These are phyloP conservation scores for Bocquillonia castaneifolia DNA, from an alignment of 441 rosid species.

Conservation along the genomic window DNA sequence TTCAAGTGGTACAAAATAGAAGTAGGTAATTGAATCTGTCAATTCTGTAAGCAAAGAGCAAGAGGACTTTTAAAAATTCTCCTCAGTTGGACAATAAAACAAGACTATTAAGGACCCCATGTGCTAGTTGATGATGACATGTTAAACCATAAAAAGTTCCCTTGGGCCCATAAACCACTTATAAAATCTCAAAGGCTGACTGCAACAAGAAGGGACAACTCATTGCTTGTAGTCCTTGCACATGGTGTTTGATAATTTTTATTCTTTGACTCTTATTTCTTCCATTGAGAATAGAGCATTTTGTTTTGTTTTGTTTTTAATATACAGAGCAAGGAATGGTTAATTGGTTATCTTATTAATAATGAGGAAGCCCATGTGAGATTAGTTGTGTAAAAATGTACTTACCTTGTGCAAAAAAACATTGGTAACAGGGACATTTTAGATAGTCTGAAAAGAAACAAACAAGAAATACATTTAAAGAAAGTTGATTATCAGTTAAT, in stretches of 20 bases:
- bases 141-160: constrained; percentile 18
- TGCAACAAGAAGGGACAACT: constrained; percentile 24
- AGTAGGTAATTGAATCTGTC: constrained; percentile 11
- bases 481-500: constrained; percentile 15
- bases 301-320: neutral
- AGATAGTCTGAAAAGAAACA: constrained; percentile 13
- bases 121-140: constrained; percentile 31
- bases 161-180: constrained; percentile 31
- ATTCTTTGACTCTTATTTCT: too few relatives aligned
- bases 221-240: constrained; percentile 30
- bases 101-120: constrained; percentile 30
- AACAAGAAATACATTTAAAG: constrained; percentile 23
- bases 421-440: constrained; percentile 8
- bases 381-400: constrained; percentile 9
- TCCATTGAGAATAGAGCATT: neutral
- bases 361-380: constrained; percentile 20
- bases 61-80: too few relatives aligned
- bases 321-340: neutral
- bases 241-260: too few relatives aligned
- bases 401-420: neutral
- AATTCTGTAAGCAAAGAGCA: neutral
- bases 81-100: too few relatives aligned
- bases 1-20: neutral
- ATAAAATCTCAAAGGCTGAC: constrained; percentile 10
- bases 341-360: neutral